phyloP scores from a whole-genome alignment of 345 rosid genomes.

The Eucalyptus regnans region DNA sequence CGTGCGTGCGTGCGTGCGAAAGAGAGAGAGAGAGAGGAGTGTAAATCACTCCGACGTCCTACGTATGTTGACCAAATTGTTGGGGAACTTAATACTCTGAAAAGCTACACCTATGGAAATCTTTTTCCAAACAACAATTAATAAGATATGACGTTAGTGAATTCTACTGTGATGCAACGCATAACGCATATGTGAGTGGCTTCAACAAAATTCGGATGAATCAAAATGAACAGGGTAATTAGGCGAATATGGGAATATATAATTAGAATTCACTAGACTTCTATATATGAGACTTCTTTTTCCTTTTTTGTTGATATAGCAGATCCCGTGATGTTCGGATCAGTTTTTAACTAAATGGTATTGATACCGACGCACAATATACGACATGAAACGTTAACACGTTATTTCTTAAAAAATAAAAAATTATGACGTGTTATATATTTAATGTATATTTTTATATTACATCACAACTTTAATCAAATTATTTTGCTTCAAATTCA shows the following conservation, averaged over 20 bases:
- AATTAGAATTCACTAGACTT: not conserved
- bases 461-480: no score
- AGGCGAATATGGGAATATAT: not conserved
- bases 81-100: not conserved
- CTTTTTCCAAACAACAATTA: not conserved
- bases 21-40: not conserved
- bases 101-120: not conserved
- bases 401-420: no score
- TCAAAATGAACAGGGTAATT: not conserved
- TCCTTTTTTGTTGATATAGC: not conserved
- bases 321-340: fast-evolving
- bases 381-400: fast-evolving
- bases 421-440: fast-evolving
- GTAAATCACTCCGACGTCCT: not conserved
- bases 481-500: no score
- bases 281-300: not conserved
- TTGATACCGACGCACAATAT: fast-evolving
- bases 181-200: not conserved
- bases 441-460: no score
- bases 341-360: not conserved
- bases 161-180: not conserved
- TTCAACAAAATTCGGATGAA: not conserved
- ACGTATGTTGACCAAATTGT: not conserved
- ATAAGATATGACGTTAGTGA: not conserved
- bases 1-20: not conserved